Percentiles rank a stretch among this genome's conserved stretches.
Conservation (phyloP, 2,329 filamentous ascomycete species). For the Scytalidium sp. region DNA sequence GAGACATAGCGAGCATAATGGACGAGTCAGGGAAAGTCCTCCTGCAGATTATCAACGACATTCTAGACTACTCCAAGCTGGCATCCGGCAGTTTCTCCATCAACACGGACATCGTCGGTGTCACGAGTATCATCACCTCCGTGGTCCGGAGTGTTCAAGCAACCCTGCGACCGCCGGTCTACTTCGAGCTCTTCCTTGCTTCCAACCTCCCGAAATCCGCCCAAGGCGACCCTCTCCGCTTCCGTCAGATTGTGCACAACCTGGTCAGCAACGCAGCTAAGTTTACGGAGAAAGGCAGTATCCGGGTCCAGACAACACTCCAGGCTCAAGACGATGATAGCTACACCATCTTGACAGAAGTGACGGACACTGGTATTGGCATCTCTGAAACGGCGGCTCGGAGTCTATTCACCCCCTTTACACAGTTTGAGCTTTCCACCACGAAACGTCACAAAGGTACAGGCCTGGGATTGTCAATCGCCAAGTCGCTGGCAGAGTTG, state of each 20-base stretch:
- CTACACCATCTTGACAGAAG: conserved; percentile 47
- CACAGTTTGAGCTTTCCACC: conserved; percentile 50
- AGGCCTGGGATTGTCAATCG: conserved; percentile 54
- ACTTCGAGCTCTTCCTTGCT: conserved; percentile 40
- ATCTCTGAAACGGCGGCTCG: conserved; percentile 38
- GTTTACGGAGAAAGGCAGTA: conserved; percentile 55
- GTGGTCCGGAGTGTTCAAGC: conserved; percentile 49
- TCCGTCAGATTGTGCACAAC: conserved; percentile 61
- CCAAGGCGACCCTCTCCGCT: conserved; percentile 56
- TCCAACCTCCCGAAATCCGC: conserved; percentile 45
- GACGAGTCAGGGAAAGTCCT: conserved; percentile 57
- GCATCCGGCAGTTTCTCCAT: conserved; percentile 58
- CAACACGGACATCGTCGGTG: conserved; percentile 45
- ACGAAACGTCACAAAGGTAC: conserved; percentile 53
- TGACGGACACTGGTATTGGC: conserved; percentile 53
- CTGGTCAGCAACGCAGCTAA: conserved; percentile 60
- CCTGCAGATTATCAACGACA: conserved; percentile 61
- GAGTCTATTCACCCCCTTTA: conserved; percentile 54
- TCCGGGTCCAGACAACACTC: conserved; percentile 41
- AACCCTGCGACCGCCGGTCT: conserved; percentile 42
- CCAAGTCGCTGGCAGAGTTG: conserved; percentile 51
- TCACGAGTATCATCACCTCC: conserved; percentile 43
- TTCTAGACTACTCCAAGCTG: conserved; percentile 65
- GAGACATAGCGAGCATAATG: conserved; percentile 54
- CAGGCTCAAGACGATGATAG: conserved; percentile 36